phyloP scores from a whole-genome alignment of 352 stramenopile genomes.

The Phytophthora boehmeriae region DNA sequence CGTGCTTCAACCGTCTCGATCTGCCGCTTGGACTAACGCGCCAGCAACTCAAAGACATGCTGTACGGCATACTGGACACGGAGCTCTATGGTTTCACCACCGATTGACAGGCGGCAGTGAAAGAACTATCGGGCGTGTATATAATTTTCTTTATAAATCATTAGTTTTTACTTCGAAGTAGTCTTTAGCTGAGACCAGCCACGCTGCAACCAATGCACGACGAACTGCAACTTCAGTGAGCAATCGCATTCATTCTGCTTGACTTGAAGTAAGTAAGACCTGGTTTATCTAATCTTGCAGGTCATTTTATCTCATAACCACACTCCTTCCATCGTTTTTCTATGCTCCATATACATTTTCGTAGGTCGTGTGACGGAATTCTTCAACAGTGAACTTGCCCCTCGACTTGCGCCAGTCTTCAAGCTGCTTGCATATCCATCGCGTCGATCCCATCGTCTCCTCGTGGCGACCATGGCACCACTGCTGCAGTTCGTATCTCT shows the following conservation, averaged over 20 bases:
- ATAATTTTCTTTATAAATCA: background rate
- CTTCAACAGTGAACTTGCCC: background rate
- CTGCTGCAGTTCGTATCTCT: conserved; percentile 8
- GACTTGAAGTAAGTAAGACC: too few relatives aligned
- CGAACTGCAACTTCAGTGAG: too few relatives aligned
- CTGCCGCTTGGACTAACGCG: conserved; percentile 93
- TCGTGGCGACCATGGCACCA: conserved; percentile 10
- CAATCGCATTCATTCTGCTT: too few relatives aligned
- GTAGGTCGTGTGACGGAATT: too few relatives aligned
- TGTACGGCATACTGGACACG: conserved; percentile 66
- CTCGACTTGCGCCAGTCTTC: too few relatives aligned
- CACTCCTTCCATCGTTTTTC: too few relatives aligned
- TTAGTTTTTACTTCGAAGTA: background rate
- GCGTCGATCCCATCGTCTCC: background rate
- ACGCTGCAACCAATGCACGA: conserved; percentile 1
- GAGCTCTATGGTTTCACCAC: conserved; percentile 76
- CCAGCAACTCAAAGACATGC: conserved; percentile 68
- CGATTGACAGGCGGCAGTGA: conserved; percentile 27
- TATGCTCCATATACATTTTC: background rate
- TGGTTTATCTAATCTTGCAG: too few relatives aligned
- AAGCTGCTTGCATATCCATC: background rate
- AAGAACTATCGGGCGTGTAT: background rate
- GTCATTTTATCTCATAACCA: too few relatives aligned
- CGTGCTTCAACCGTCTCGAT: conserved; percentile 92
- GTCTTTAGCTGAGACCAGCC: too few relatives aligned